A percentile compares a stretch with the other conserved stretches of the same genome.
phyloP scores from a whole-genome alignment of 495 filamentous ascomycete species.

The Aspergillus bertholletiae region DNA sequence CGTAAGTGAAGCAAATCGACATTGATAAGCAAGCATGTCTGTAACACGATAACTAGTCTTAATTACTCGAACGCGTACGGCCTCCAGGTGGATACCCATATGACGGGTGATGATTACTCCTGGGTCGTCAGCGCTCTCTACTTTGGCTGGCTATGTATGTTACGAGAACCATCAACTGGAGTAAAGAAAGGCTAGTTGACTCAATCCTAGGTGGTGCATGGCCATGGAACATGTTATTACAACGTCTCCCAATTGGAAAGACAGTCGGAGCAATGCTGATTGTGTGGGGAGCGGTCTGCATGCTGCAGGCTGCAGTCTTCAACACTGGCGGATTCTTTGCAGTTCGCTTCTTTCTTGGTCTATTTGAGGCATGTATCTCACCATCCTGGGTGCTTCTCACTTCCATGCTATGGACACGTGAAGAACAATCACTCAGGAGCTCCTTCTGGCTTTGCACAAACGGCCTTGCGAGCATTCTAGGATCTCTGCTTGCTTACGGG shows the following conservation, averaged over 20 bases:
- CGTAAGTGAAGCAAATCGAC: background rate
- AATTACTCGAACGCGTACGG: constrained; percentile 19
- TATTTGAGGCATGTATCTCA: constrained; percentile 29
- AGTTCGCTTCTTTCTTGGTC: constrained; percentile 31
- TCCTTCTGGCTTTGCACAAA: constrained; percentile 13
- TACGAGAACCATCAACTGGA: background rate
- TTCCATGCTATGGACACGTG: constrained; percentile 9
- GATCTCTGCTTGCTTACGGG: constrained; percentile 1
- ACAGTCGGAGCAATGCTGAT: constrained; percentile 27
- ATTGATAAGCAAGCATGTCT: background rate
- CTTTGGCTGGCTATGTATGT: constrained; percentile 20
- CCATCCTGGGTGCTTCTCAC: constrained; percentile 28
- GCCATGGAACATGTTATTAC: constrained; percentile 29
- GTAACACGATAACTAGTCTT: background rate
- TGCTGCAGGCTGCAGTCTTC: constrained; percentile 24
- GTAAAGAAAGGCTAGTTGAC: background rate
- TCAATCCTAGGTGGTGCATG: constrained; percentile 20
- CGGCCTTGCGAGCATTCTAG: constrained; percentile 1
- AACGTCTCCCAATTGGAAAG: constrained; percentile 27
- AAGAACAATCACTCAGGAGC: constrained; percentile 15
- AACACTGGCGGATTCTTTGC: constrained; percentile 28
- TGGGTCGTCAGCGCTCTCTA: constrained; percentile 31
- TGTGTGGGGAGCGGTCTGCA: constrained; percentile 29
- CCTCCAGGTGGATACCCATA: constrained; percentile 25
- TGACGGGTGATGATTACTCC: constrained; percentile 28